Conservation (phyloP, 2,329 filamentous ascomycete species). For the Lanzia echinophila region DNA sequence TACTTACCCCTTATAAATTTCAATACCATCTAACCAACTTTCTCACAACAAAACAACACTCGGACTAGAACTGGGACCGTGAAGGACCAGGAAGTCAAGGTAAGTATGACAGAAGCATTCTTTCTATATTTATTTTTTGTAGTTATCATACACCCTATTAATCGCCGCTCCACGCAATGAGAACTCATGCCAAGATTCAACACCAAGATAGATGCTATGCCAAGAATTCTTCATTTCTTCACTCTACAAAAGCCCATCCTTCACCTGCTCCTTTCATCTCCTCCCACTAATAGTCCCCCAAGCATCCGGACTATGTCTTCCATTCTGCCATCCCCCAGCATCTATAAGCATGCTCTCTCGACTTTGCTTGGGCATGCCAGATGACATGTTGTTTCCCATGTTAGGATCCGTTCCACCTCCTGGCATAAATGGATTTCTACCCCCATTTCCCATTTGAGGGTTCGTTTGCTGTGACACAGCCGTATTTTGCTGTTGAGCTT, state of each 20-base stretch:
- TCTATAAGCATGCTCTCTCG: constrained; percentile 58
- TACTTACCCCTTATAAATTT: too few species aligned
- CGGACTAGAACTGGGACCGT: too few species aligned
- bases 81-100: too few species aligned
- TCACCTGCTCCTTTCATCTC: not conserved
- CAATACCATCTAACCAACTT: too few species aligned
- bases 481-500: constrained; percentile 9
- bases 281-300: constrained; percentile 58
- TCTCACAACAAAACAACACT: too few species aligned
- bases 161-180: too few species aligned
- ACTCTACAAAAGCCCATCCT: not conserved
- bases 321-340: constrained; percentile 51
- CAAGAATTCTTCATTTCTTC: constrained; percentile 7
- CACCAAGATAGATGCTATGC: not conserved
- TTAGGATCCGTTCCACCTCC: constrained; percentile 17
- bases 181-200: too few species aligned
- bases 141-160: too few species aligned
- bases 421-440: constrained; percentile 30
- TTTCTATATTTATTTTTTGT: too few species aligned
- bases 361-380: constrained; percentile 42
- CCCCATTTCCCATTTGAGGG: constrained; percentile 17
- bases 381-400: constrained; percentile 23
- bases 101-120: too few species aligned
- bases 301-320: constrained; percentile 71
- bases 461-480: constrained; percentile 10